phyloP scores from a whole-genome alignment of 2,329 filamentous ascomycete genomes.

The Fusarium sp. region DNA sequence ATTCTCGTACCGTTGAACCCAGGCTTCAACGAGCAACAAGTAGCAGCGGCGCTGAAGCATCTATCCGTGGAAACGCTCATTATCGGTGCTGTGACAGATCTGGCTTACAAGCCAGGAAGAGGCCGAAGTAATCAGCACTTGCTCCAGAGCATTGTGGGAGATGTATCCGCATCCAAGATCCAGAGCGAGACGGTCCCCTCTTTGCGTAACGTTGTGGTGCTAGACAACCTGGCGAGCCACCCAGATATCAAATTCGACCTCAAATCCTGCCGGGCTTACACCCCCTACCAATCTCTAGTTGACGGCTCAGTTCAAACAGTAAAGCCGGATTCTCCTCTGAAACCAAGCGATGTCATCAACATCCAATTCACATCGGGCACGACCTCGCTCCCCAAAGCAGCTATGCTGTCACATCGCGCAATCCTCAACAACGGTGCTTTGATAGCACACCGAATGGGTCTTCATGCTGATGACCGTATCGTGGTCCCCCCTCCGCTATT shows the following conservation, averaged over 20 bases:
- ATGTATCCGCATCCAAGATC: conserved; percentile 52
- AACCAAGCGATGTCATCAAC: conserved; percentile 81
- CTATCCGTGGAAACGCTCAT: conserved; percentile 80
- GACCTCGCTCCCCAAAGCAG: conserved; percentile 89
- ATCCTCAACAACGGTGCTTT: conserved; percentile 93
- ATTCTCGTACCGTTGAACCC: conserved; percentile 95
- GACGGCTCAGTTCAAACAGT: conserved; percentile 50
- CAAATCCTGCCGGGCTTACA: conserved; percentile 57
- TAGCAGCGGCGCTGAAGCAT: conserved; percentile 81
- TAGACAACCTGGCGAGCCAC: conserved; percentile 77
- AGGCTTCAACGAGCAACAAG: conserved; percentile 83
- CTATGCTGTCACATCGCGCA: conserved; percentile 84
- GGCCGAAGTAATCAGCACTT: conserved; percentile 66
- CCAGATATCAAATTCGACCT: conserved; percentile 58
- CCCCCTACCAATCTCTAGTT: conserved; percentile 58
- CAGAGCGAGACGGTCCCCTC: conserved; percentile 69
- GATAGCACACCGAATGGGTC: conserved; percentile 86
- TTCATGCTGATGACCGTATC: conserved; percentile 78
- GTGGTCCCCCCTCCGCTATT: conserved; percentile 90
- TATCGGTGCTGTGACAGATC: conserved; percentile 87
- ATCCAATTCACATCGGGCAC: conserved; percentile 99
- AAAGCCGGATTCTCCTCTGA: conserved; percentile 59
- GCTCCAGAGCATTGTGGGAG: conserved; percentile 59
- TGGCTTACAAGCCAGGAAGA: conserved; percentile 71
- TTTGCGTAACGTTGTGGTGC: conserved; percentile 76